These are phyloP conservation scores for Fusarium subglutinans DNA, from an alignment of 2,329 filamentous ascomycete genomes.

Conservation along the genomic window DNA sequence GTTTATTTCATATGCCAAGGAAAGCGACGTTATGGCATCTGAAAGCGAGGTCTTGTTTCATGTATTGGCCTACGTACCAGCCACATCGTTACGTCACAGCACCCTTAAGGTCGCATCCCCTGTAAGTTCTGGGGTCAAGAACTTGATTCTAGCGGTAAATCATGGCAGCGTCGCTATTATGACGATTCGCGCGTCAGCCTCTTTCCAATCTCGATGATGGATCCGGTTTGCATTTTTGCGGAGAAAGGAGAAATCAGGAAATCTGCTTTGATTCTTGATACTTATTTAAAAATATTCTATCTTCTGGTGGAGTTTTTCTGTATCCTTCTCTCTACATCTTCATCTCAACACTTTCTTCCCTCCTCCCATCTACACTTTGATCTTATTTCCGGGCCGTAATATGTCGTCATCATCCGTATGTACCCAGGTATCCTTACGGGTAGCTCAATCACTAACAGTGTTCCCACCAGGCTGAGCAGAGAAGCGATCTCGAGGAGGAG, in stretches of 20 bases:
- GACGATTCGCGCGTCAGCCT: conserved; percentile 30
- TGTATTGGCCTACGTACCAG: not conserved
- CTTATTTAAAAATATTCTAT: conserved; percentile 19
- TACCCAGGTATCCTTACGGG: not conserved
- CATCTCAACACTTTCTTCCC: not conserved
- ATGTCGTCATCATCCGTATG: conserved; percentile 30
- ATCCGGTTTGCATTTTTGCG: conserved; percentile 7
- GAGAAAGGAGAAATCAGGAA: conserved; percentile 14
- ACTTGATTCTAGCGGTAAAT: conserved; percentile 14
- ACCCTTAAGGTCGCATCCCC: not conserved
- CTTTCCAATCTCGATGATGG: conserved; percentile 17
- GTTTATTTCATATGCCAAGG: not conserved
- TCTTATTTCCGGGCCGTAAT: conserved; percentile 5
- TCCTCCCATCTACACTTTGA: not conserved
- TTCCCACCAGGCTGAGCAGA: conserved; percentile 12
- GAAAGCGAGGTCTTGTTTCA: not conserved
- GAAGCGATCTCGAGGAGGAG: conserved; percentile 30
- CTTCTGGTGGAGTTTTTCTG: conserved; percentile 15
- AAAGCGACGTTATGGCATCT: not conserved
- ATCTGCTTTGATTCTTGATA: not conserved
- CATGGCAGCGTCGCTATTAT: conserved; percentile 29
- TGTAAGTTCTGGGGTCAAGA: not conserved
- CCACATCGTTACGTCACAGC: conserved; percentile 15
- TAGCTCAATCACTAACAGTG: not conserved
- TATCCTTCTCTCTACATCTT: conserved; percentile 25